A percentile compares a stretch with the other conserved stretches of the same genome.
phyloP scores from a whole-genome alignment of 75 land plant genomes.

The Picea glauca region DNA sequence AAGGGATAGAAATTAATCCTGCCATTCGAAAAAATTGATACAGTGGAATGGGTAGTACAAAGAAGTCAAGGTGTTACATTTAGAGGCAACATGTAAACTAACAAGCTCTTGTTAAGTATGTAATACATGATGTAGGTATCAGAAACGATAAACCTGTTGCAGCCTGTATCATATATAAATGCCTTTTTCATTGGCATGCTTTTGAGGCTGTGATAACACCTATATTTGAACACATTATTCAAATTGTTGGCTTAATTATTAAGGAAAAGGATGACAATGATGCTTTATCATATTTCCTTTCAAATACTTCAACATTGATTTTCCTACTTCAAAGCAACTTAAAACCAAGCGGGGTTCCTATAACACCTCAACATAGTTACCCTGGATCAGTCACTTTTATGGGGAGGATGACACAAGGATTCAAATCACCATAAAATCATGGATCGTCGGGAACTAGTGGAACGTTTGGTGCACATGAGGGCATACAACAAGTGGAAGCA shows the following conservation, averaged over 20 bases:
- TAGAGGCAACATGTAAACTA: slow-evolving; percentile 90
- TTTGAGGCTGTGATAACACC: slow-evolving; percentile 94
- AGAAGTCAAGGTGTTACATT: slow-evolving; percentile 40
- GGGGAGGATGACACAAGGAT: slow-evolving; percentile 25
- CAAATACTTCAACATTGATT: too few species aligned
- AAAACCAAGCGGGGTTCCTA: slow-evolving; percentile 63
- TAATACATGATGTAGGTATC: slow-evolving; percentile 85
- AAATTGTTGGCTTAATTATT: slow-evolving; percentile 70
- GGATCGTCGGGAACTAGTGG: slow-evolving; percentile 21
- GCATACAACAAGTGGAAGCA: slow-evolving; percentile 78
- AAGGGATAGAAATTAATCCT: too few species aligned
- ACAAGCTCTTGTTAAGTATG: slow-evolving; percentile 70
- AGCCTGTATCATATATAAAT: slow-evolving; percentile 87
- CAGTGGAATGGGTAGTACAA: slow-evolving; percentile 10
- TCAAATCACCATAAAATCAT: slow-evolving; percentile 48
- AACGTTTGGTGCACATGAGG: slow-evolving; percentile 24
- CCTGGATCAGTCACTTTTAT: slow-evolving; percentile 29
- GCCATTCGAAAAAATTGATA: too few species aligned
- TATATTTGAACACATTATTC: slow-evolving; percentile 83
- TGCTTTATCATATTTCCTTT: too few species aligned
- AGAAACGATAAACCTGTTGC: slow-evolving; percentile 86
- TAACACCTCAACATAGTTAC: slow-evolving; percentile 57
- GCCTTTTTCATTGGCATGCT: slow-evolving; percentile 83
- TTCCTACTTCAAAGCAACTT: slow-evolving; percentile 24
- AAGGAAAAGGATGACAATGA: too few species aligned